Conservation (phyloP, 2,329 filamentous ascomycete species). For the Zelopaecilomyces penicillatus region DNA sequence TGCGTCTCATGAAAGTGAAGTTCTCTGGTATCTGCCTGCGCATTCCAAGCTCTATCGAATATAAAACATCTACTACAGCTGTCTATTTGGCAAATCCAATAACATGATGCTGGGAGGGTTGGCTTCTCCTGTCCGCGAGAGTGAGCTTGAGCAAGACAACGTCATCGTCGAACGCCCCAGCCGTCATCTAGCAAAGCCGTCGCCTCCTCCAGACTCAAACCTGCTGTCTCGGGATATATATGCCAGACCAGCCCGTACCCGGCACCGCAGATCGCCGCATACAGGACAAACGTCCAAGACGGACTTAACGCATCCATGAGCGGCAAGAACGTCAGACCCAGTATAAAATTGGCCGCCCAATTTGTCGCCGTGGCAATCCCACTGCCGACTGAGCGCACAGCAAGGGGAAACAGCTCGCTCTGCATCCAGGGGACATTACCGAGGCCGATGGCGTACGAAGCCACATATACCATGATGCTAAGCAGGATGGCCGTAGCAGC, state of each 20-base stretch:
- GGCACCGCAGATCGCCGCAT: conserved; percentile 59
- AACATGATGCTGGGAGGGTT: too few relatives aligned
- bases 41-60: too few relatives aligned
- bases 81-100: too few relatives aligned
- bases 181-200: conserved; percentile 60
- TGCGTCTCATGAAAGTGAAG: background rate
- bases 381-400: conserved; percentile 64
- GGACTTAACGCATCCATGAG: conserved; percentile 73
- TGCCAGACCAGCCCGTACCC: conserved; percentile 63
- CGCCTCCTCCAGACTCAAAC: conserved; percentile 73
- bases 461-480: conserved; percentile 76
- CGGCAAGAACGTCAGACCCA: conserved; percentile 80
- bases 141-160: too few relatives aligned
- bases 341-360: conserved; percentile 79
- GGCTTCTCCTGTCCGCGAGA: too few relatives aligned
- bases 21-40: too few relatives aligned
- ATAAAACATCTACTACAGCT: too few relatives aligned
- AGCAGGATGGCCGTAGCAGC: conserved; percentile 55
- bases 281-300: conserved; percentile 71
- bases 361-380: conserved; percentile 71
- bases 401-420: conserved; percentile 78
- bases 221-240: conserved; percentile 82
- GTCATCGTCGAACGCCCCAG: conserved; percentile 56
- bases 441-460: conserved; percentile 76
- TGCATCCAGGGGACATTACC: conserved; percentile 97